A percentile compares a stretch with the other conserved stretches of the same genome.
Conservation (phyloP, 352 stramenopile genomes). For the Thalassiosira livingstoniorum region DNA sequence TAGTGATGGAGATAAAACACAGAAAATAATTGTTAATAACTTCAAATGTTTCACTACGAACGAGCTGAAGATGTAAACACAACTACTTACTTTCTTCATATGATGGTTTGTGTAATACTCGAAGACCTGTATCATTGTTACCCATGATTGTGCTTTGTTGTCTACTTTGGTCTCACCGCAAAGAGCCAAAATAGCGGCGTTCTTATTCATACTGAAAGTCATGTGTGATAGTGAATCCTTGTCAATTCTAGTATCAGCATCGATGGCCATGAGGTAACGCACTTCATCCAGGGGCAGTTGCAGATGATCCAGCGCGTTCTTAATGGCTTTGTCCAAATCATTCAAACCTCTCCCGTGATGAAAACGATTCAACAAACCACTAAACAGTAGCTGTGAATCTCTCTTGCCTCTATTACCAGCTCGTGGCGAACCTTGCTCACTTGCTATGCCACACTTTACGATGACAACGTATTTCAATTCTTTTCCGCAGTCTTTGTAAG, state of each 20-base stretch:
- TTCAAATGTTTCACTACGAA: conserved; percentile 35
- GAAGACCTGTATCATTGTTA: conserved; percentile 79
- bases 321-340: conserved; percentile 65
- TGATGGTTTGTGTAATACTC: conserved; percentile 76
- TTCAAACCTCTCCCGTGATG: conserved; percentile 62
- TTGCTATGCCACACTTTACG: conserved; percentile 63
- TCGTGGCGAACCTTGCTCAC: conserved; percentile 48
- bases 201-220: conserved; percentile 68
- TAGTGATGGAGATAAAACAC: too few species aligned
- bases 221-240: conserved; percentile 65
- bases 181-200: conserved; percentile 65
- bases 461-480: conserved; percentile 73
- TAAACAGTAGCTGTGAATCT: conserved; percentile 72
- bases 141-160: conserved; percentile 66
- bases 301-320: conserved; percentile 55
- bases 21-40: too few species aligned
- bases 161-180: conserved; percentile 77
- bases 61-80: too few species aligned
- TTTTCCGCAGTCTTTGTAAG: conserved; percentile 59
- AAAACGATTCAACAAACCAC: conserved; percentile 68
- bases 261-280: conserved; percentile 73
- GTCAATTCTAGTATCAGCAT: conserved; percentile 69
- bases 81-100: too few species aligned
- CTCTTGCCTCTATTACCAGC: conserved; percentile 74
- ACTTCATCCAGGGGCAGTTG: conserved; percentile 62